Evolutionary conservation across 176 grass and related monocot species (phyloP), one percentile per base, ranked within the genome.

Genomic region (Zea luxurians): DNA sequence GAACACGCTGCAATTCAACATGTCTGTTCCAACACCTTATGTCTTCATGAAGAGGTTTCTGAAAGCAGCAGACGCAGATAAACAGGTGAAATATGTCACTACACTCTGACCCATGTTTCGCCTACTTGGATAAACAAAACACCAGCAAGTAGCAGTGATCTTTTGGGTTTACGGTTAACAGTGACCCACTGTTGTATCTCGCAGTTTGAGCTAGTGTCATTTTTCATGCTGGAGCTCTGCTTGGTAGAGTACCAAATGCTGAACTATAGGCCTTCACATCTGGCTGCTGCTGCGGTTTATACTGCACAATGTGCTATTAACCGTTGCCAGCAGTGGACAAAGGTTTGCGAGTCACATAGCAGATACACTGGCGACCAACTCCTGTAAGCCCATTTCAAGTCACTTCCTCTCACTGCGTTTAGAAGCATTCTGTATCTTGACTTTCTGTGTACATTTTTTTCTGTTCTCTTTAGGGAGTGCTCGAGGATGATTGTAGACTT

Each of bases 21-120:
- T 99, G 96, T 96, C 90, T 42, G 78, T 96, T 62, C 92, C 92
- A 64, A 99, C 96, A 21, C 84, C 88, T 69, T 99, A 92, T 44
- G 86, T 95, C 73, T 99, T 95, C 60, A 91, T 99, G 86, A 91
- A 74, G 80, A 89, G 96, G 76, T 95, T 99, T 89, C 82, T 96
- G 48, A 94, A 99, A 82, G 92, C 86, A 72, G 90, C 96, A 53
- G 70, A 89, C 78, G 87, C 78, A 21, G 92, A 99, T 78, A 88
- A 66, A 72, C 84, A 93, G 92, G 92, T 99, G 70, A 59, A 43
- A 8, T 59, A 76, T 27, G 27, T 59, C 59, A 62, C 18, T 64
- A 75, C 47, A 15, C 68, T 64, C 49, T 40, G 38, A 63, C 41
- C 48, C 10, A 27, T 37, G 38, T 76, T 82, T 72, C 34, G 27